Conservation (phyloP, 2,329 filamentous ascomycete species). For the Cladophialophora carrionii region DNA sequence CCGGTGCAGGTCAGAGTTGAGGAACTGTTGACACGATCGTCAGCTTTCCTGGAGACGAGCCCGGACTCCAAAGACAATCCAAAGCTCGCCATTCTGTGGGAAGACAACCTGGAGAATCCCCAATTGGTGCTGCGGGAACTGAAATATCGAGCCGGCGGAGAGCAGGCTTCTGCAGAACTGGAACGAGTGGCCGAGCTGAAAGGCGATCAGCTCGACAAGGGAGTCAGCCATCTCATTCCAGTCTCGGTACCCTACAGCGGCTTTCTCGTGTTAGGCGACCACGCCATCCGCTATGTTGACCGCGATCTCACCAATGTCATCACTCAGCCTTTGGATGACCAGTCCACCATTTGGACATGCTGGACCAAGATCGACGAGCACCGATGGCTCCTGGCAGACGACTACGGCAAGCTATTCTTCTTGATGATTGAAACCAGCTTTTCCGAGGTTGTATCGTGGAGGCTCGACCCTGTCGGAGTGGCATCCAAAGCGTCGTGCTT, state of each 20-base stretch:
- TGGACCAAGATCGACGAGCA: conserved; percentile 85
- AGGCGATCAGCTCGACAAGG: conserved; percentile 59
- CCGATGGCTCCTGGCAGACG: conserved; percentile 85
- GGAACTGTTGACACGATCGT: conserved; percentile 68
- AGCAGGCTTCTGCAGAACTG: conserved; percentile 56
- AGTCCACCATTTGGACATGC: conserved; percentile 80
- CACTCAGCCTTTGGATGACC: conserved; percentile 66
- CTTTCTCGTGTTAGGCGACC: conserved; percentile 76
- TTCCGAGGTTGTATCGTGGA: conserved; percentile 71
- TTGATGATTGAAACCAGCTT: conserved; percentile 71
- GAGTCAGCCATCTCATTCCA: conserved; percentile 65
- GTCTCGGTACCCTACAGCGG: conserved; percentile 67
- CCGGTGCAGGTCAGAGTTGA: conserved; percentile 65
- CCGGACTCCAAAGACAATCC: conserved; percentile 55
- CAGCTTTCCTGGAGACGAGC: conserved; percentile 64
- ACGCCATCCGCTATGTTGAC: conserved; percentile 81
- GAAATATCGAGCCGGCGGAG: conserved; percentile 53
- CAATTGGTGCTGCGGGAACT: conserved; percentile 60
- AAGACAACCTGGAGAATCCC: conserved; percentile 63
- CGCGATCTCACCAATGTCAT: conserved; percentile 70
- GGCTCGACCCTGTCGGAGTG: conserved; percentile 66
- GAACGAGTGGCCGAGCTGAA: conserved; percentile 56
- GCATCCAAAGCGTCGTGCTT: conserved; percentile 78
- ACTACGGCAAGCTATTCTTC: conserved; percentile 85
- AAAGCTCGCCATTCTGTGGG: conserved; percentile 66